Base-by-base conservation (phyloP, 108 stramenopile genomes). In the Skeletonema menzelii region DNA sequence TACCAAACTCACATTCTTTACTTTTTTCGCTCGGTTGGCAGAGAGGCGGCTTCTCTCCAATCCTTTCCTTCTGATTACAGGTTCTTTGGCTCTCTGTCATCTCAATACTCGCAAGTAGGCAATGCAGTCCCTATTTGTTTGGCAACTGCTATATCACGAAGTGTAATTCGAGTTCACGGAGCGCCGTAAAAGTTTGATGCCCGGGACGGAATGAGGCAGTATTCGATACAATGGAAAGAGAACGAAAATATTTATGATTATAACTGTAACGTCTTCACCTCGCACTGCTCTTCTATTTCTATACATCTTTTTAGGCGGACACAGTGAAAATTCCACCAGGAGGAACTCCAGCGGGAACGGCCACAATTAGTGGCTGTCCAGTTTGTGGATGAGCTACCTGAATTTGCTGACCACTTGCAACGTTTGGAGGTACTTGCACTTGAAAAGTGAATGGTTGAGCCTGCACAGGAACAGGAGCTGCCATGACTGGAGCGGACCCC, bases 331-430 rank as follows among this genome's bases (percentile, higher is more conserved):
- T 38, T 12, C 82, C 68, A 27, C 87, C 90, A 4, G 90, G 76
- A 3, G 63, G 57, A 11, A 91, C 80, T 20, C 90, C 90, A n/a
- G 65, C 53, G 26, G 90, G 90, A 11, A 91, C 77, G 11, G 83
- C 31, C 27, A 88, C 79, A 35, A 84, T 55, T 55, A 82, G 38
- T 42, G 69, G 60, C 27, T 87, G 80, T 3, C 84, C 82, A 8
- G 85, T 88, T n/a, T 68, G 47, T 24, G 90, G 90, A 75, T 91
- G 76, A 38, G 70, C 56, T 8, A 91, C 70, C 61, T 84, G 82
- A 24, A 91, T 37, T 37, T 85, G 87, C 87, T 79, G 74, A 26
- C 90, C 90, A 30, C 87, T 63, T 24, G 66, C 61, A n/a, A 82
- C 67, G 49, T 82, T 84, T 3, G 79, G 74, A n/a, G 87, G 90